phyloP scores from a whole-genome alignment of 1,284 basidiomycete species.

The Cutaneotrichosporon sp. region DNA sequence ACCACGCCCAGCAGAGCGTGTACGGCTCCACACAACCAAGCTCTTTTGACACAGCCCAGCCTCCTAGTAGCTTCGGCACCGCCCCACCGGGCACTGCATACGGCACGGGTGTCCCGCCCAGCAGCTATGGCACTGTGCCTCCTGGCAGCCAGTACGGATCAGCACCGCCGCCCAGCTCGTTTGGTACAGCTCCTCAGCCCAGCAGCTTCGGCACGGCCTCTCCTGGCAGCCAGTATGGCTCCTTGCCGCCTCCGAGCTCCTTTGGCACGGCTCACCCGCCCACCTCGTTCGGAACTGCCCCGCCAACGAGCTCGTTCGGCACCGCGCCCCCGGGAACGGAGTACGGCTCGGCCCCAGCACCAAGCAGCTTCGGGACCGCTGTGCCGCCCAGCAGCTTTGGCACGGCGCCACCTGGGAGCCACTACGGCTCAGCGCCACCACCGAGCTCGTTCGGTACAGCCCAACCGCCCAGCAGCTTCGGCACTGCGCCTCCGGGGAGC shows the following conservation, averaged over 20 bases:
- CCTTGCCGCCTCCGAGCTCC: neutral
- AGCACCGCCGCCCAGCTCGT: neutral
- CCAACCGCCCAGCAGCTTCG: neutral
- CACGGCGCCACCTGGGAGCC: neutral
- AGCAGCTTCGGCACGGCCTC: neutral
- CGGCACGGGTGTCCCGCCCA: neutral
- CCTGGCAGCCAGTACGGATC: neutral
- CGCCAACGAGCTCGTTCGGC: neutral
- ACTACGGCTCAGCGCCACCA: constrained; percentile 6
- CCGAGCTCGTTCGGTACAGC: neutral
- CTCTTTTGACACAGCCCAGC: neutral
- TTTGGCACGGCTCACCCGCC: neutral
- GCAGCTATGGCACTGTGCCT: neutral
- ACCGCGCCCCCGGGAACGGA: neutral
- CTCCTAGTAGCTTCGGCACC: neutral
- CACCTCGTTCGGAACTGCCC: constrained; percentile 6
- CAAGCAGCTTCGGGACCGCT: neutral
- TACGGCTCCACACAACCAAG: neutral
- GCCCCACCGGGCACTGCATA: neutral
- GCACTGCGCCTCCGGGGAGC: neutral
- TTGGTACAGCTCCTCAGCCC: neutral
- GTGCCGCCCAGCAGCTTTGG: neutral
- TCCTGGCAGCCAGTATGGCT: constrained; percentile 1
- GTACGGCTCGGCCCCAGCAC: neutral
- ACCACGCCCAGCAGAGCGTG: neutral